Conservation (phyloP, 441 rosid species). For the Pelargonium australe region DNA sequence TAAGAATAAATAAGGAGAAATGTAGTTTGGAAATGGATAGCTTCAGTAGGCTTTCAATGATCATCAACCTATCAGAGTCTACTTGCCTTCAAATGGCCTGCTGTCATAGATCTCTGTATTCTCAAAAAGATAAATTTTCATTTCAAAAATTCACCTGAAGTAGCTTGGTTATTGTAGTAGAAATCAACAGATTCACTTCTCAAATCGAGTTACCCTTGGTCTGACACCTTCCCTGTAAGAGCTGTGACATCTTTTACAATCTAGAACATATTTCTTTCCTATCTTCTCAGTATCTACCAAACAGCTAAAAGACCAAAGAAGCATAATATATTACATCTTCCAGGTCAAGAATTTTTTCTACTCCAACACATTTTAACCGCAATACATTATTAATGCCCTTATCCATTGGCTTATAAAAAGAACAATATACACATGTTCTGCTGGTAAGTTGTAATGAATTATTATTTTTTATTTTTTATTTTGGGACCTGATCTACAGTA, state of each 20-base stretch:
- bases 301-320: background rate
- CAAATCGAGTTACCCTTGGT: too few species aligned
- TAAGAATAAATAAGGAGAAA: background rate
- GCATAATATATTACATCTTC: background rate
- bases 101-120: background rate
- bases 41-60: background rate
- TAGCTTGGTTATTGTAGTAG: too few species aligned
- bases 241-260: background rate
- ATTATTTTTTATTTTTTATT: background rate
- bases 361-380: too few species aligned
- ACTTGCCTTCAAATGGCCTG: too few species aligned
- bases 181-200: too few species aligned
- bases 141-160: too few species aligned
- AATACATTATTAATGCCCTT: background rate
- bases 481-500: background rate
- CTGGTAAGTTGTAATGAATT: background rate
- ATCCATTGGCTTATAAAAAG: background rate
- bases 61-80: too few species aligned
- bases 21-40: background rate
- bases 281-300: background rate
- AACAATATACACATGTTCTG: background rate
- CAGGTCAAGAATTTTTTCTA: too few species aligned
- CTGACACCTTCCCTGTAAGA: background rate
- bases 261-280: background rate
- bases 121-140: background rate